These are phyloP conservation scores for Neophaeococcomyces aloes DNA, from an alignment of 2,329 filamentous ascomycete genomes.

Conservation along the genomic window DNA sequence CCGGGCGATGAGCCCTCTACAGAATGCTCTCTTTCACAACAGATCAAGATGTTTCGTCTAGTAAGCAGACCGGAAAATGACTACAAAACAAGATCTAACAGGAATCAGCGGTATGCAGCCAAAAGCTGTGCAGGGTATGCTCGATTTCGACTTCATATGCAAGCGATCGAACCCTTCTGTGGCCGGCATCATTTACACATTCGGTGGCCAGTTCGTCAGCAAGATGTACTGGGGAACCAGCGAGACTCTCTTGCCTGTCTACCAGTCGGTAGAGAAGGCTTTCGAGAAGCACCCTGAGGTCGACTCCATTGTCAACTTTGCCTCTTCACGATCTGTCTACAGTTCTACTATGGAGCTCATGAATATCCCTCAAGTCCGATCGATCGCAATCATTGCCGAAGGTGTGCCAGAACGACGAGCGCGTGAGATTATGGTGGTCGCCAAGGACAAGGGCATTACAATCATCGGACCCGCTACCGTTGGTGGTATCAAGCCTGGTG, in stretches of 20 bases:
- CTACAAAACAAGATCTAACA: conserved; percentile 62
- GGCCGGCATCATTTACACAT: conserved; percentile 99
- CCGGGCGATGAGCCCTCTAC: conserved; percentile 78
- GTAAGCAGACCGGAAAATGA: conserved; percentile 40
- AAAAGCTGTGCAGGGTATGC: conserved; percentile 80
- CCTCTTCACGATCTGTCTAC: conserved; percentile 97
- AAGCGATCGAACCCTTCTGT: conserved; percentile 94
- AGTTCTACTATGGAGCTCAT: conserved; percentile 97
- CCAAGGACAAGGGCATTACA: conserved; percentile 96
- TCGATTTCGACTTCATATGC: conserved; percentile 99
- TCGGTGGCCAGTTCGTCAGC: conserved; percentile 99
- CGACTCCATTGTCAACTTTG: conserved; percentile 98
- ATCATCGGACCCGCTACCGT: conserved; percentile 98
- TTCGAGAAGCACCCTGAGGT: conserved; percentile 94
- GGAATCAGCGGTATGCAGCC: conserved; percentile 73
- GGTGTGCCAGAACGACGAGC: conserved; percentile 97
- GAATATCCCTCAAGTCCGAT: conserved; percentile 93
- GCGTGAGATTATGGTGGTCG: conserved; percentile 92
- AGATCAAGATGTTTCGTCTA: conserved; percentile 99
- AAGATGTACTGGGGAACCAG: conserved; percentile 99
- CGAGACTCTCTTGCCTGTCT: conserved; percentile 96
- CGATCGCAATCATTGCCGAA: conserved; percentile 98
- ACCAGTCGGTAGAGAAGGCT: conserved; percentile 87
- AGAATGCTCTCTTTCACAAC: conserved; percentile 91
- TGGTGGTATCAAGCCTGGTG: conserved; percentile 97